These are phyloP conservation scores for Vaccinium myrtillus DNA, from an alignment of 148 eudicot species.

Conservation along the genomic window DNA sequence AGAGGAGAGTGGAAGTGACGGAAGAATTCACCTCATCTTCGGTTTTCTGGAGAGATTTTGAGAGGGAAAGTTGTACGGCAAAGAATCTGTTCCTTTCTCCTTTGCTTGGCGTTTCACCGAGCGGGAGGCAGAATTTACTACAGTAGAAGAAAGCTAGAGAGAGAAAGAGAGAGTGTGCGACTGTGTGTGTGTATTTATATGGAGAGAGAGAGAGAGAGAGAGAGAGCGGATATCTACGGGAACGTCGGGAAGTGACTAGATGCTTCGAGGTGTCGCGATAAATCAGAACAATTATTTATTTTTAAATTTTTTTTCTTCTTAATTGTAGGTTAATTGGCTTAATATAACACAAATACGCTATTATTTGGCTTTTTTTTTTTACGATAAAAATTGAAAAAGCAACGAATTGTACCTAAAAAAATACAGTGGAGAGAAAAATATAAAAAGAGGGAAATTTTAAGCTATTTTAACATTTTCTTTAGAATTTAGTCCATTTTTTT, in stretches of 20 bases:
- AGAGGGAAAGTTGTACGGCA: not conserved
- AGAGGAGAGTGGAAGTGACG: not conserved
- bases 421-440: no score
- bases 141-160: not conserved
- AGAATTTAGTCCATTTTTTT: no score
- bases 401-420: no score
- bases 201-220: no score
- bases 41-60: not conserved
- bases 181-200: no score
- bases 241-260: constrained; percentile 12
- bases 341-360: no score
- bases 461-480: no score
- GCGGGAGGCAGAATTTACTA: not conserved
- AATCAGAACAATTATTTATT: not conserved
- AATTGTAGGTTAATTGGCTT: no score
- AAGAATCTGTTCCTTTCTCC: not conserved
- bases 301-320: not conserved
- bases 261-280: not conserved
- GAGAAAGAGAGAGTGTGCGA: not conserved
- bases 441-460: no score
- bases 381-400: no score
- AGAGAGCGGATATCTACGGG: not conserved
- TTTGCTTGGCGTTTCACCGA: not conserved
- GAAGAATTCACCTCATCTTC: constrained; percentile 12
- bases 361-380: no score